Percentiles rank a stretch among this genome's conserved stretches.
These are phyloP conservation scores for Avena atlantica DNA, from an alignment of 176 grass and related monocot species.

Conservation along the genomic window DNA sequence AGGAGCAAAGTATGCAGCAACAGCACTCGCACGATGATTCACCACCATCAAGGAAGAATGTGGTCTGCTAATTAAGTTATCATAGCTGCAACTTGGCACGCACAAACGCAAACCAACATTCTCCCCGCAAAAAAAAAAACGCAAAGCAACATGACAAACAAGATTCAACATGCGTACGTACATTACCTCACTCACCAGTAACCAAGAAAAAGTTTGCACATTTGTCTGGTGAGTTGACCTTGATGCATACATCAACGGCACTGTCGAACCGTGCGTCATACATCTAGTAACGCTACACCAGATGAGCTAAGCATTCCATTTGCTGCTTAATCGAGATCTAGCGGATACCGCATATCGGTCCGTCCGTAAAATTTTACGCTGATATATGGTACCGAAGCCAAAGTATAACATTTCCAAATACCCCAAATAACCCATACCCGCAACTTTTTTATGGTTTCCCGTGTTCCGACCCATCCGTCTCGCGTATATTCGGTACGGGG, in stretches of 20 bases:
- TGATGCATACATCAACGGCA: not conserved
- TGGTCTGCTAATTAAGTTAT: constrained; percentile 11
- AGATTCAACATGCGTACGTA: not conserved
- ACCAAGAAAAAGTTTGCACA: not conserved
- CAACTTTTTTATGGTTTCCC: too few species aligned
- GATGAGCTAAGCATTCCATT: not conserved
- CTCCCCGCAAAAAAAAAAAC: too few species aligned
- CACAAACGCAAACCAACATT: not conserved
- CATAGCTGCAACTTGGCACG: not conserved
- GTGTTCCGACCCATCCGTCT: too few species aligned
- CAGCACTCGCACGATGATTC: not conserved
- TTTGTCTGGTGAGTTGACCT: constrained; percentile 2
- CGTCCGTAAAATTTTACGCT: too few species aligned
- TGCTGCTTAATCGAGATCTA: too few species aligned
- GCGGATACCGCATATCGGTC: too few species aligned
- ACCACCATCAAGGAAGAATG: not conserved
- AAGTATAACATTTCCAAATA: too few species aligned
- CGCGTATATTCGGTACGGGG: too few species aligned
- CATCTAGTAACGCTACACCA: not conserved
- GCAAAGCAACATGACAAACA: not conserved
- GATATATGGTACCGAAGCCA: too few species aligned
- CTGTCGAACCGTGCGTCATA: not conserved
- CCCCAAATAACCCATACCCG: too few species aligned
- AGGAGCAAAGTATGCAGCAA: not conserved
- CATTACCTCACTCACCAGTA: not conserved